A percentile compares a stretch with the other conserved stretches of the same genome.
Evolutionary conservation across 169 alveolate genomes (phyloP).

Genomic region (Plasmodium ovale): DNA sequence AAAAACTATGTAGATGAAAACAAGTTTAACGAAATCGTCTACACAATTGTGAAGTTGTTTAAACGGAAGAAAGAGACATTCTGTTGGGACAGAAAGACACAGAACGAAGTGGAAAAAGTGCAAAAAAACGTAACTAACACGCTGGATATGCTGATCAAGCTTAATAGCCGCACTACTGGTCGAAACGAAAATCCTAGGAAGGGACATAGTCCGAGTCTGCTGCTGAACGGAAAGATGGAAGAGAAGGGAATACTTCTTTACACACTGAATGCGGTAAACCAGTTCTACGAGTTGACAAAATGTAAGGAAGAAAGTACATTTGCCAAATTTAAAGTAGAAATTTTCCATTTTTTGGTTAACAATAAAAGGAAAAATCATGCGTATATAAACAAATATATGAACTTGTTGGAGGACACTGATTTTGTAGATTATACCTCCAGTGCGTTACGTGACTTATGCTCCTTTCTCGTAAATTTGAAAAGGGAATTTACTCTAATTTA

Average conservation of each 20-base stretch:
- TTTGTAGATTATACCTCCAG: slow-evolving; percentile 21
- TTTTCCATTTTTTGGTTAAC: slow-evolving; percentile 11
- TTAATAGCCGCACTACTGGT: background rate
- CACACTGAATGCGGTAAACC: slow-evolving; percentile 36
- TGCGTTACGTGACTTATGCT: slow-evolving; percentile 47
- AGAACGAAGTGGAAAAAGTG: slow-evolving; percentile 4
- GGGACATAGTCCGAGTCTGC: background rate
- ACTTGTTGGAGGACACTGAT: slow-evolving; percentile 33
- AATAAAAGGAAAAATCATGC: slow-evolving; percentile 55
- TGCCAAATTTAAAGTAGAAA: slow-evolving; percentile 44
- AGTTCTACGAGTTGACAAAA: slow-evolving; percentile 33
- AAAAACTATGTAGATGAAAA: slow-evolving; percentile 28
- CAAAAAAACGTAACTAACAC: slow-evolving; percentile 13
- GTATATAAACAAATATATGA: slow-evolving; percentile 59
- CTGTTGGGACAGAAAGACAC: background rate
- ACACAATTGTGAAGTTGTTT: slow-evolving; percentile 40
- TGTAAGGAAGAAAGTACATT: slow-evolving; percentile 47
- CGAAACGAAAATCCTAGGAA: background rate
- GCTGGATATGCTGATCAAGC: slow-evolving; percentile 36
- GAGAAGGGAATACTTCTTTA: slow-evolving; percentile 54
- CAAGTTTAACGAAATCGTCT: slow-evolving; percentile 30
- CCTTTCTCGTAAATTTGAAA: slow-evolving; percentile 12
- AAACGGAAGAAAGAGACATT: background rate
- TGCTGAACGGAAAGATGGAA: slow-evolving; percentile 20
- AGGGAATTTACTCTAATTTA: slow-evolving; percentile 22